Conservation (phyloP, 2,329 filamentous ascomycete species). For the Pestalotiopsis sp. region DNA sequence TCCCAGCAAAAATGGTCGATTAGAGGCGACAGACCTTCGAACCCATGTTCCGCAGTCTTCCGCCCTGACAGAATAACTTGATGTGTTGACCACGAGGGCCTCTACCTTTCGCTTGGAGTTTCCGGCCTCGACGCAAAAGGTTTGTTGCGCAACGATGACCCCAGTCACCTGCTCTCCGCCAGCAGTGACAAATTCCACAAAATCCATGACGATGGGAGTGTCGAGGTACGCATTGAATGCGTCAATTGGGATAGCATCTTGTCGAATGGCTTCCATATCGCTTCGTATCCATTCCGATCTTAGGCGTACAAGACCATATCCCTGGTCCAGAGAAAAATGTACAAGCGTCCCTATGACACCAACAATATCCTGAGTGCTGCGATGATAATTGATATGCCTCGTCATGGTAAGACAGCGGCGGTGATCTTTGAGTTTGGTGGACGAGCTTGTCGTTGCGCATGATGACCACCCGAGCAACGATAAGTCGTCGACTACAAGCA, state of each 20-base stretch:
- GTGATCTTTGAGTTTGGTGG: slow-evolving; percentile 13
- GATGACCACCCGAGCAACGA: slow-evolving; percentile 15
- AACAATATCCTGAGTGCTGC: slow-evolving; percentile 10
- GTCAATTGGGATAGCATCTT: slow-evolving; percentile 14
- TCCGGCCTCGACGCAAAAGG: slow-evolving; percentile 12
- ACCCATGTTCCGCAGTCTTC: slow-evolving; percentile 18
- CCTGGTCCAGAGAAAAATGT: slow-evolving; percentile 16
- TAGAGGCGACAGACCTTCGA: slow-evolving; percentile 15
- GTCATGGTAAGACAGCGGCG: slow-evolving; percentile 10
- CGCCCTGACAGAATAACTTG: slow-evolving; percentile 15
- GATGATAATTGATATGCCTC: slow-evolving; percentile 10
- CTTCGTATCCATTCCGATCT: slow-evolving; percentile 11
- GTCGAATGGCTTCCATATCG: slow-evolving; percentile 12
- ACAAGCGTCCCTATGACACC: slow-evolving; percentile 14
- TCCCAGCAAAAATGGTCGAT: slow-evolving; percentile 15
- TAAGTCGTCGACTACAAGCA: slow-evolving; percentile 16
- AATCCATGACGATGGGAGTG: slow-evolving; percentile 16
- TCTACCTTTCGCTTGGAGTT: slow-evolving; percentile 5
- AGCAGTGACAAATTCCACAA: slow-evolving; percentile 17
- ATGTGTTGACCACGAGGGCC: slow-evolving; percentile 16
- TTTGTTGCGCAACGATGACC: slow-evolving; percentile 12
- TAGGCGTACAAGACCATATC: slow-evolving; percentile 16
- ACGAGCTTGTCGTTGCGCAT: slow-evolving; percentile 9
- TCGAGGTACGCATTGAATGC: slow-evolving; percentile 12
- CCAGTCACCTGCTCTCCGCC: slow-evolving; percentile 18